Conservation (phyloP, 805 yeast species). For the Tetrapisispora namnaoensis region DNA sequence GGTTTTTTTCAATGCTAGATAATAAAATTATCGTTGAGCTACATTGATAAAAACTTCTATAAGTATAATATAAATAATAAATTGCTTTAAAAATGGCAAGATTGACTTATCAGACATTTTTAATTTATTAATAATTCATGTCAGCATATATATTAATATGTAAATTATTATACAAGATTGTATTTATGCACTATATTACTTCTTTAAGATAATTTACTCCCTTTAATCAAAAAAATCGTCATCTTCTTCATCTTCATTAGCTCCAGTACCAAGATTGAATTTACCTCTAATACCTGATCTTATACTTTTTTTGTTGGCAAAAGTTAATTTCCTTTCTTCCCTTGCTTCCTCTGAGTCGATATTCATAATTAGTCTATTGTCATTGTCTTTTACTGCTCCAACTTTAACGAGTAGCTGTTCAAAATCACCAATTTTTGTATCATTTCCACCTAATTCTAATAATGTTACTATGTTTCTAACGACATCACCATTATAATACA, state of each 20-base stretch:
- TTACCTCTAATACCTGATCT: conserved; percentile 32
- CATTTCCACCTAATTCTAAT: conserved; percentile 75
- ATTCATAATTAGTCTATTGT: conserved; percentile 55
- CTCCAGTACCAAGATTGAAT: conserved; percentile 27
- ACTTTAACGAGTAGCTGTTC: conserved; percentile 61
- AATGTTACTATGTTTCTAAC: conserved; percentile 74
- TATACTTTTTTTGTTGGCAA: conserved; percentile 44
- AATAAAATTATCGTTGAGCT: no score
- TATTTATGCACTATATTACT: no score
- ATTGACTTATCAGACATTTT: no score
- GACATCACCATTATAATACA: conserved; percentile 72
- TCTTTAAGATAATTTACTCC: background rate
- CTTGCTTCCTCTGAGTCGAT: conserved; percentile 49
- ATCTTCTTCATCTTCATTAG: conserved; percentile 34
- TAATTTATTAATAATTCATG: no score
- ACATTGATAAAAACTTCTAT: no score
- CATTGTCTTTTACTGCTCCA: conserved; percentile 56
- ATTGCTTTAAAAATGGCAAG: no score
- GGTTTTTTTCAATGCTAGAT: no score
- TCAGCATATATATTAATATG: no score
- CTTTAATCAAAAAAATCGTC: conserved; percentile 42
- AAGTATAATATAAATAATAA: no score
- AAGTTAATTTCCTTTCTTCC: conserved; percentile 45
- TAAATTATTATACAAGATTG: no score
- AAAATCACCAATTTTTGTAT: conserved; percentile 56